Evolutionary conservation across 2,329 filamentous ascomycete genomes (phyloP), one percentile per base, ranked within the genome.

Genomic region (Venturia oleaginea): DNA sequence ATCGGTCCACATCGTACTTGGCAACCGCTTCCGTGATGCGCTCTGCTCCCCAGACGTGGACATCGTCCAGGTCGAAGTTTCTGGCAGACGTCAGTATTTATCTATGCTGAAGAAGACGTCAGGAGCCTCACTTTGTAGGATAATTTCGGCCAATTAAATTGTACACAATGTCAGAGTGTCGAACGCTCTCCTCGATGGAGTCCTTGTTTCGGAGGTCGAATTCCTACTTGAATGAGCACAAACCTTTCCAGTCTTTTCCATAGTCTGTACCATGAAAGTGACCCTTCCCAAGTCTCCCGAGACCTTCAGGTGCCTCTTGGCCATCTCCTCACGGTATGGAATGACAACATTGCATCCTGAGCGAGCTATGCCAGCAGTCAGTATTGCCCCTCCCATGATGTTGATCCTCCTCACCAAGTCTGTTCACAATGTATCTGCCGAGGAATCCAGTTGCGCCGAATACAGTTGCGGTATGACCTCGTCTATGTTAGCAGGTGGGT

Each of bases 1-100:
- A 99, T 68, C 94, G 88, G 78, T 99, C 94, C 69, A 97, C 86
- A 72, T 99, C 93, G 78, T 99, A 99, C 79, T 99, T 99, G 72
- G 93, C 94, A 63, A 92, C 91, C 63, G 94, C 92, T 74, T 96
- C 91, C 61, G 86, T 91, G 71, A 99, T 99, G 70, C 94, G 88
- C 79, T 95, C 89, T 22, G 90, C 88, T 67, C 93, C 92, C 76
- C 96, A 92, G 46, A 97, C 86, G 72, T 99, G 92, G 51, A 97
- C 92, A 75, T 97, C 93, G 71, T 91, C 88, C 67, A 96, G 83
- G 65, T 88, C 86, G 78, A 97, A 99, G 83, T 99, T 99, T 83
- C 89, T 92, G 40, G 22, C 17, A n/a, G 3, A 7, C 51, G 46
- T 62, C 37, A 19, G 6, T 7, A 24, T 27, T 32, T 27, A 61